Evolutionary conservation across 1,284 basidiomycete species (phyloP), one percentile per base, ranked within the genome.

Genomic region (Limonomyces culmigenus): DNA sequence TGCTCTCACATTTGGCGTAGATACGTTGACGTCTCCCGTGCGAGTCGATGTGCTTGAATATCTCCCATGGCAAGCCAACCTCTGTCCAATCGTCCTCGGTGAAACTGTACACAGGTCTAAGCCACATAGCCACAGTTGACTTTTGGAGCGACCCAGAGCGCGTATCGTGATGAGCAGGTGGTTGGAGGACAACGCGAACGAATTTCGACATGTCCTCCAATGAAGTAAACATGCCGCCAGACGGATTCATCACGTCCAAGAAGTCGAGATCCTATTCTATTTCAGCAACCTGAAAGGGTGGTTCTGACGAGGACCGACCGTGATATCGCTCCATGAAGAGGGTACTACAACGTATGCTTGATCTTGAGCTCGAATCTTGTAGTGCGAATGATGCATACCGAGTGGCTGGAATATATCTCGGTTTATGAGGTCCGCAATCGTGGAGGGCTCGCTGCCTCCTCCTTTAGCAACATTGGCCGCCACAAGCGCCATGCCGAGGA

Each of bases 361-460:
- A n/a, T 35, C 13, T 11, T 16, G 19, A 11, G 19, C 19, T 10
- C 14, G 15, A 10, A 13, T 34, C 19, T 8, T 5, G 34, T 8
- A 35, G n/a, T 19, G n/a, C 11, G 6, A n/a, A n/a, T 15, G n/a
- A n/a, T n/a, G 4, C 34, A 35, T 35, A 10, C 21, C 21, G 13
- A 35, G 21, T 13, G 21, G 19, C 4, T 14, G 10, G 16, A 35
- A 35, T n/a, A 67, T 55, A 40, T 65, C 61, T 27, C 54, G 47
- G 10, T 59, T 41, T 16, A 65, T 19, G n/a, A 35, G 34, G 13
- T 21, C 21, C 14, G 18, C 34, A 16, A 16, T 11, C 14, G 19
- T 25, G 4, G n/a, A 10, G 10, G 5, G 5, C 21, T 23, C 13
- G 18, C 10, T 11, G 10, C 15, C 33, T 17, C 10, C 10, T 8